Evolutionary conservation across 352 stramenopile species (phyloP), one percentile per base, ranked within the genome.

Genomic region (Globisporangium cederbergense): DNA sequence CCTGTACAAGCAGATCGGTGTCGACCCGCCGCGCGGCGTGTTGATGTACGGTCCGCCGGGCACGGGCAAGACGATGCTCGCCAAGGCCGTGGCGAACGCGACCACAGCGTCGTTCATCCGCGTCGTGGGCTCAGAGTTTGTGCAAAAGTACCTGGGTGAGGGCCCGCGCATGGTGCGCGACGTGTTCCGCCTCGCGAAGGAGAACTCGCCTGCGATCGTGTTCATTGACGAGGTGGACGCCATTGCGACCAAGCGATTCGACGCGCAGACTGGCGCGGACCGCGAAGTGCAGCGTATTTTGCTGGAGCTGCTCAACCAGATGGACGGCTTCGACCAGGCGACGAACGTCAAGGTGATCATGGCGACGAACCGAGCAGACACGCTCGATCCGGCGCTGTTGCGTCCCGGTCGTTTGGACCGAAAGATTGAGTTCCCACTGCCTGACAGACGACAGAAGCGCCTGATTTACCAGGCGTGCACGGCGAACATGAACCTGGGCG

Each of bases 281-380:
- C 82, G 96, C 46, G 96, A 98, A 70, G 88, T 97, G 61, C 98
- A 99, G 79, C 96, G 98, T 64, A 99, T 99, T 68, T 75, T 99
- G 64, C 86, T 99, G n/a, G 98, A 99, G 76, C 79, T 99, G 49
- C 81, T 99, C 11, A 99, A 99, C 85, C 98, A 99, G 76, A 99
- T 99, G 97, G 98, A 99, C 82, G 98, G 98, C 30, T 99, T 99
- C 67, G 98, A 99, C 81, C 97, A 99, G 78, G 96, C 91, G 47
- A 99, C 97, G 36, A 99, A 99, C 81, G 97, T 99, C 72, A 99
- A 99, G 86, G 97, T 99, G 38, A 99, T 99, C 71, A 99, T 99
- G 97, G 98, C 98, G 3, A 99, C 98, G 0, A 99, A 99, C 82
- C 89, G 98, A 9, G 95, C 97, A 14, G 98, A 99, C 74, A 99